Conservation (phyloP, 2,329 filamentous ascomycete genomes). For the Fusarium beomiforme region DNA sequence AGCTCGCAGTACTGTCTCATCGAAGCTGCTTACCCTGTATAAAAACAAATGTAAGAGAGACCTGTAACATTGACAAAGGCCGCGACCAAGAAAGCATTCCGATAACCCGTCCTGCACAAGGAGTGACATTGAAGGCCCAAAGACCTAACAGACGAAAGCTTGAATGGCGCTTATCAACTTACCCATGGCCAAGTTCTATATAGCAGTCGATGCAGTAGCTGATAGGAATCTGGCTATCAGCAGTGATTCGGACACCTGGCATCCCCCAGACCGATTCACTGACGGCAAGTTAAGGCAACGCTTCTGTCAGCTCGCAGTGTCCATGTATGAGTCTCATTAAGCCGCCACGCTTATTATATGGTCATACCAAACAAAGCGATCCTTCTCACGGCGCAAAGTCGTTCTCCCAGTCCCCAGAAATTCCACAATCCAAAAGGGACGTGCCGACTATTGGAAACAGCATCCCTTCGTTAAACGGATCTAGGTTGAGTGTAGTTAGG, state of each 20-base stretch:
- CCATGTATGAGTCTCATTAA: no score
- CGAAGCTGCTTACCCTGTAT: neutral
- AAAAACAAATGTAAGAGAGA: neutral
- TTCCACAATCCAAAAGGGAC: no score
- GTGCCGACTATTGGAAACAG: no score
- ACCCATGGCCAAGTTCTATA: neutral
- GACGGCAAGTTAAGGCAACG: no score
- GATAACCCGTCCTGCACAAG: neutral
- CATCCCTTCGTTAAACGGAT: no score
- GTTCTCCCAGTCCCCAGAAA: no score
- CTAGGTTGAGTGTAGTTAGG: no score
- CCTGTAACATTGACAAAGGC: neutral
- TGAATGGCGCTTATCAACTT: rapidly evolving
- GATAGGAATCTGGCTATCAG: neutral
- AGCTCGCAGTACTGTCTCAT: neutral
- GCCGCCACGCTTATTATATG: no score
- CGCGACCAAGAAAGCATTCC: neutral
- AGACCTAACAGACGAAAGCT: neutral
- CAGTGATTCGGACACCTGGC: neutral
- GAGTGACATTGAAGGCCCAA: neutral
- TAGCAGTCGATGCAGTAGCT: neutral
- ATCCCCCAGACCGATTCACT: no score
- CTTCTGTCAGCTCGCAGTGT: no score
- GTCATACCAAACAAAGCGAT: no score
- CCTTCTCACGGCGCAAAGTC: no score